Conservation (phyloP, 805 yeast genomes). For the Lipomyces kockii region DNA sequence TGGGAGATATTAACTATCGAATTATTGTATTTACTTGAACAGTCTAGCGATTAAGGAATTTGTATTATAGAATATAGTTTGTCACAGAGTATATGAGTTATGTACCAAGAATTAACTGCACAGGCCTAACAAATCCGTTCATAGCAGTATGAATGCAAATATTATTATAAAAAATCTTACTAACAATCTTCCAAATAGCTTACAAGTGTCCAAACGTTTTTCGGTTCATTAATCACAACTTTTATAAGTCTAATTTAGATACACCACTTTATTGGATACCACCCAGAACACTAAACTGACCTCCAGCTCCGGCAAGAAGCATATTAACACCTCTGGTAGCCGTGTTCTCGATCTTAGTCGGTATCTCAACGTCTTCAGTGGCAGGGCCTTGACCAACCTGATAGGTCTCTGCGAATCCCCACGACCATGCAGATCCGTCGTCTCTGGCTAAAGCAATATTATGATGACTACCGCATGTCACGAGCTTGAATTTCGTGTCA, state of each 20-base stretch:
- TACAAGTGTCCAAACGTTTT: neutral
- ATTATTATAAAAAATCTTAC: neutral
- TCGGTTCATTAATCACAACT: neutral
- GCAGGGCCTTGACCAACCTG: conserved; percentile 93
- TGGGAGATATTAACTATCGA: neutral
- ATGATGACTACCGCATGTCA: conserved; percentile 92
- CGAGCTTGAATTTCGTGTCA: conserved; percentile 43
- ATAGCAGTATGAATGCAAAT: neutral
- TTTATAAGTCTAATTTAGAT: neutral
- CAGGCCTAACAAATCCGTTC: neutral
- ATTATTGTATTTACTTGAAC: no score
- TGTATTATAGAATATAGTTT: neutral
- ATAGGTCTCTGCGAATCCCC: conserved; percentile 99
- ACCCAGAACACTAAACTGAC: conserved; percentile 90
- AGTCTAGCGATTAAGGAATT: neutral
- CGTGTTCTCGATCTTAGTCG: conserved; percentile 89
- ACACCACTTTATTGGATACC: conserved; percentile 54
- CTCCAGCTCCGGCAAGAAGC: conserved; percentile 84
- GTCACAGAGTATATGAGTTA: neutral
- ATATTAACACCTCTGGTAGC: conserved; percentile 86
- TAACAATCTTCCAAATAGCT: neutral
- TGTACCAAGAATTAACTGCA: neutral
- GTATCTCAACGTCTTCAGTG: conserved; percentile 83
- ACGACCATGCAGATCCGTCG: conserved; percentile 85
- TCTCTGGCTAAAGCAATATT: conserved; percentile 75